phyloP scores from a whole-genome alignment of 176 grass and related monocot species.

The Cenchrus americanus region DNA sequence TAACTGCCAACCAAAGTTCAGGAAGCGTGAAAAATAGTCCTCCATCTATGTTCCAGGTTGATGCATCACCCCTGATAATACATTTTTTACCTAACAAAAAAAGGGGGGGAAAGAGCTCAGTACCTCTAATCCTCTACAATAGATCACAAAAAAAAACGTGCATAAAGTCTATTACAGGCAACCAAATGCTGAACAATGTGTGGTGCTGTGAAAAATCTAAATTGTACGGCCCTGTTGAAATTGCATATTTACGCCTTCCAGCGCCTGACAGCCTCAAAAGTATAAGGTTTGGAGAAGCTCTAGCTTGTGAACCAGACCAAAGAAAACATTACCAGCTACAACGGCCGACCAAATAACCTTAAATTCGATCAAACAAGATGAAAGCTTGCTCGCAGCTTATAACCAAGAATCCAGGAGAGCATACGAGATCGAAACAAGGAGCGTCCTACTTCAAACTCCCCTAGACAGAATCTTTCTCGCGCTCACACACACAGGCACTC shows the following conservation, averaged over 20 bases:
- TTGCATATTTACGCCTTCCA: not conserved
- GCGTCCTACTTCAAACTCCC: not conserved
- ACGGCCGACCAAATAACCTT: not conserved
- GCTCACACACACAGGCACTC: not conserved
- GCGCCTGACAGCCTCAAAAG: not conserved
- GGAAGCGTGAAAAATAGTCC: conserved; percentile 57
- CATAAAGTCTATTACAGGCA: not conserved
- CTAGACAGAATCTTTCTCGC: not conserved
- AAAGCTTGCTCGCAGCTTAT: not conserved
- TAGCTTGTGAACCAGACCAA: not conserved
- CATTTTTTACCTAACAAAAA: conserved; percentile 41
- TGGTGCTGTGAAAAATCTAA: not conserved
- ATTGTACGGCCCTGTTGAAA: not conserved
- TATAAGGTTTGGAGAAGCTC: not conserved
- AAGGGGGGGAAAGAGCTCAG: conserved; percentile 1
- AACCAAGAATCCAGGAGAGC: not conserved
- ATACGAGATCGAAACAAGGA: not conserved
- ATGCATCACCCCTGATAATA: conserved; percentile 20
- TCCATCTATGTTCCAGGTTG: conserved; percentile 56
- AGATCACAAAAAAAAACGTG: not conserved
- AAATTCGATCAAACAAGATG: not conserved
- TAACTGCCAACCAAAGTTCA: conserved; percentile 69
- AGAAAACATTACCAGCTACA: not conserved
- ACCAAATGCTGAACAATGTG: not conserved
- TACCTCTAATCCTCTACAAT: not conserved